Percentiles rank a stretch among this genome's conserved stretches.
These are phyloP conservation scores for Monilinia vaccinii-corymbosi DNA, from an alignment of 2,329 filamentous ascomycete species.

Conservation along the genomic window DNA sequence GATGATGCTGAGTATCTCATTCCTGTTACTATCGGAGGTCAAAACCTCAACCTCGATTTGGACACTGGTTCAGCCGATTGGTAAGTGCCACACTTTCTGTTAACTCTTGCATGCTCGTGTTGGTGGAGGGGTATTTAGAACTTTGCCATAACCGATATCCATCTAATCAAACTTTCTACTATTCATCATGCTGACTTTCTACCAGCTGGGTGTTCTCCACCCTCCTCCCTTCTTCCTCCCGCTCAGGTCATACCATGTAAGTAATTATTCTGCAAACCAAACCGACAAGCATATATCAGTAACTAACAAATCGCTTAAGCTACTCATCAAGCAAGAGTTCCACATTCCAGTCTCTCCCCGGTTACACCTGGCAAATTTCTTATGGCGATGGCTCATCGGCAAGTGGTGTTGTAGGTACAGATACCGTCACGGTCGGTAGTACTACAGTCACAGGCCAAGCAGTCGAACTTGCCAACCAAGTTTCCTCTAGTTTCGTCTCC, in stretches of 20 bases:
- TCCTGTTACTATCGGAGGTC: slow-evolving; percentile 22
- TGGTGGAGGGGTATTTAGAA: not conserved
- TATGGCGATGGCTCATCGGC: slow-evolving; percentile 32
- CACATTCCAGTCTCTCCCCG: slow-evolving; percentile 21
- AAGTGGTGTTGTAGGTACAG: slow-evolving; percentile 27
- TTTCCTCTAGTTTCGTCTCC: slow-evolving; percentile 26
- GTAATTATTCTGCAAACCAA: not conserved
- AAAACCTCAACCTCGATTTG: slow-evolving; percentile 27
- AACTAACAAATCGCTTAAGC: slow-evolving; percentile 14
- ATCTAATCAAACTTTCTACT: not conserved
- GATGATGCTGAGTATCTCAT: slow-evolving; percentile 25
- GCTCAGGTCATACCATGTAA: slow-evolving; percentile 6
- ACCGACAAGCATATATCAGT: not conserved
- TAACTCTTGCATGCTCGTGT: not conserved
- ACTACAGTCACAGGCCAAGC: slow-evolving; percentile 27
- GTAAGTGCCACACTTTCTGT: slow-evolving; percentile 17
- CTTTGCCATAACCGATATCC: not conserved
- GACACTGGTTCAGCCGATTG: slow-evolving; percentile 28
- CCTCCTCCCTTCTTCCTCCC: slow-evolving; percentile 13
- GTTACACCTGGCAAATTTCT: slow-evolving; percentile 25
- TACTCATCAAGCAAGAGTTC: slow-evolving; percentile 21
- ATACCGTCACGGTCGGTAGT: slow-evolving; percentile 28
- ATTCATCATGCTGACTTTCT: not conserved
- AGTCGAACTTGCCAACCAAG: slow-evolving; percentile 27
- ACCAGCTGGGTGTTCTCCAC: slow-evolving; percentile 27